Percentiles rank a stretch among this genome's conserved stretches.
phyloP scores from a whole-genome alignment of 2,329 filamentous ascomycete species.

The Chrysosporium keratinophilum region DNA sequence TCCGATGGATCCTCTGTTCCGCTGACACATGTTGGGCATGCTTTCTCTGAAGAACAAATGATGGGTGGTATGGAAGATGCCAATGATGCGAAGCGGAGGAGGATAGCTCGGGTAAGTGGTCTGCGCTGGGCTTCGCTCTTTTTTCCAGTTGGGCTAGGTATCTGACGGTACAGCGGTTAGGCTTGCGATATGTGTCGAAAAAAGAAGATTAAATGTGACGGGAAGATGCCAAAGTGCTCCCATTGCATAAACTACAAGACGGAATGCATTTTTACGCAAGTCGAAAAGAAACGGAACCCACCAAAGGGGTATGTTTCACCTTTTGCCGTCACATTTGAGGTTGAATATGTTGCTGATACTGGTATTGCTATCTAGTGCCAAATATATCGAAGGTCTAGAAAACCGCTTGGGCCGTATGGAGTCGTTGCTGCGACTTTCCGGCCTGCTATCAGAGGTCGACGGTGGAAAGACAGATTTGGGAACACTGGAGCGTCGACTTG shows the following conservation, averaged over 20 bases:
- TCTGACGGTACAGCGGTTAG: conserved; percentile 35
- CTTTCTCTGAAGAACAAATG: conserved; percentile 38
- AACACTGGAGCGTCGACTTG: conserved; percentile 67
- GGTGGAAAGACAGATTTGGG: conserved; percentile 77
- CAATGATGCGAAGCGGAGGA: conserved; percentile 76
- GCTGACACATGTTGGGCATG: conserved; percentile 37
- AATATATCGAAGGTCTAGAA: conserved; percentile 95
- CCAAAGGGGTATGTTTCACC: conserved; percentile 68
- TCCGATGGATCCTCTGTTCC: conserved; percentile 51
- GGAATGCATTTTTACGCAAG: conserved; percentile 91
- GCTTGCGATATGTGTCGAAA: conserved; percentile 95
- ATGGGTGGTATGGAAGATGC: conserved; percentile 41
- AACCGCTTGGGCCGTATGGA: conserved; percentile 95
- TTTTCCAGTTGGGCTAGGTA: conserved; percentile 6
- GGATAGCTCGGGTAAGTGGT: conserved; percentile 68
- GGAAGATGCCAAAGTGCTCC: conserved; percentile 85
- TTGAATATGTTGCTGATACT: conserved; percentile 1
- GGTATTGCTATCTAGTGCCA: conserved; percentile 51
- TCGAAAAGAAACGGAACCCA: conserved; percentile 96
- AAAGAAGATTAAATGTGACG: conserved; percentile 91
- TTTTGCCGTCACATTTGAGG: neutral
- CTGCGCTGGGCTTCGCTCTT: neutral
- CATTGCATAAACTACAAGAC: conserved; percentile 98
- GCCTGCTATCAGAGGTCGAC: conserved; percentile 75
- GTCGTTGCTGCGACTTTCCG: conserved; percentile 74